phyloP scores from a whole-genome alignment of 352 stramenopile genomes.

The Discostella stelligera region DNA sequence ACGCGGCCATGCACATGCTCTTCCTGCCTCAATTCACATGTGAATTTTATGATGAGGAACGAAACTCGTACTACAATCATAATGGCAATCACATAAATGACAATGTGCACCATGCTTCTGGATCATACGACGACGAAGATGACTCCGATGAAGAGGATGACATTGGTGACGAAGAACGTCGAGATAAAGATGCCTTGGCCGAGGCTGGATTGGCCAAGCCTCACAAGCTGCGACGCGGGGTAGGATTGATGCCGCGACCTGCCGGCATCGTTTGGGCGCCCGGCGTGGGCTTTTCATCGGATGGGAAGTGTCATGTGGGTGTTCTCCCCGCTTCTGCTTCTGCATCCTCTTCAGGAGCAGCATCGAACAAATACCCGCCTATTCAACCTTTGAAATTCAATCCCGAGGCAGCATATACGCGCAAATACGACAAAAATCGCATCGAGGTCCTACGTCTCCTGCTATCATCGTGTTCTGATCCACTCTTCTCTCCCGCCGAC shows the following conservation, averaged over 20 bases:
- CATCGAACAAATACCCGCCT: not conserved
- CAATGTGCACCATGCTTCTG: slow-evolving; percentile 6
- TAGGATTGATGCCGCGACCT: slow-evolving; percentile 55
- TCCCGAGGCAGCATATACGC: slow-evolving; percentile 50
- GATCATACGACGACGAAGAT: slow-evolving; percentile 21
- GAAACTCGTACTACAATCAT: not conserved
- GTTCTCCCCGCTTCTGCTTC: not conserved
- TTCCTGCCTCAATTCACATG: slow-evolving; percentile 85
- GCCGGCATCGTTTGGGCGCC: slow-evolving; percentile 71
- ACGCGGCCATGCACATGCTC: slow-evolving; percentile 83
- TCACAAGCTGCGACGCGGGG: slow-evolving; percentile 49
- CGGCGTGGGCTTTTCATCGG: slow-evolving; percentile 55
- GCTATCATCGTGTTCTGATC: slow-evolving; percentile 92
- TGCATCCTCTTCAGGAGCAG: not conserved
- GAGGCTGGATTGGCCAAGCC: slow-evolving; percentile 58
- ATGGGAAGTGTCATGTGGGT: slow-evolving; percentile 33
- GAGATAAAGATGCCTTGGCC: slow-evolving; percentile 55
- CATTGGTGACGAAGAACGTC: slow-evolving; percentile 25
- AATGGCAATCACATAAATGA: slow-evolving; percentile 1
- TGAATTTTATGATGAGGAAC: slow-evolving; percentile 79
- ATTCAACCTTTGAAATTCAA: slow-evolving; percentile 18
- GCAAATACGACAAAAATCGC: slow-evolving; percentile 91
- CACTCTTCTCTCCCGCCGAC: slow-evolving; percentile 91
- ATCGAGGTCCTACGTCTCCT: slow-evolving; percentile 94
- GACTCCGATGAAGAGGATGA: slow-evolving; percentile 26